Percentiles rank a stretch among this genome's conserved stretches.
Conservation (phyloP, 148 eudicot genomes). For the Chenopodium suecicum region DNA sequence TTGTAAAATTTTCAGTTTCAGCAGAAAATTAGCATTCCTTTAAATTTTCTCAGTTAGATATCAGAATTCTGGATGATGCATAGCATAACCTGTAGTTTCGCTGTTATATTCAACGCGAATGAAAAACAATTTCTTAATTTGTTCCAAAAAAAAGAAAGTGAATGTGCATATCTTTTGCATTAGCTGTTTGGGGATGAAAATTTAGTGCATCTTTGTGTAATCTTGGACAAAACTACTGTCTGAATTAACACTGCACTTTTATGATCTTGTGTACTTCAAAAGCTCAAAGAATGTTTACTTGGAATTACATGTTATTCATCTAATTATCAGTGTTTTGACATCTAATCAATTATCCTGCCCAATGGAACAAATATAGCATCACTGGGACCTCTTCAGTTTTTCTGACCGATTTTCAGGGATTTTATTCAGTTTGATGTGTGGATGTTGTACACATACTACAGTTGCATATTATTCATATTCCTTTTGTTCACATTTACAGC, state of each 20-base stretch:
- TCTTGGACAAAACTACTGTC: neutral
- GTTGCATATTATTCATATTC: neutral
- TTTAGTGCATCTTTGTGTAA: neutral
- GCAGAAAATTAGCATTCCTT: neutral
- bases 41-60: neutral
- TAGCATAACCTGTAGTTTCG: neutral
- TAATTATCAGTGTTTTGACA: neutral
- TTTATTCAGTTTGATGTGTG: neutral
- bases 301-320: neutral
- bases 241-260: neutral
- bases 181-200: neutral
- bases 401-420: neutral
- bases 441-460: neutral
- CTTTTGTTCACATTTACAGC: conserved; percentile 23
- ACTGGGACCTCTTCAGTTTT: neutral
- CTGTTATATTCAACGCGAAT: neutral
- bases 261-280: neutral
- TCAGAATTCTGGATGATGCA: neutral
- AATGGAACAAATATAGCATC: neutral
- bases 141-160: neutral
- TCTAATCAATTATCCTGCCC: neutral
- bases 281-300: neutral
- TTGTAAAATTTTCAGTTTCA: neutral
- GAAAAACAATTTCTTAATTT: neutral
- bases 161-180: neutral